Evolutionary conservation across 805 yeast species (phyloP), one percentile per base, ranked within the genome.

Genomic region (Debaryomyces prosopidis): DNA sequence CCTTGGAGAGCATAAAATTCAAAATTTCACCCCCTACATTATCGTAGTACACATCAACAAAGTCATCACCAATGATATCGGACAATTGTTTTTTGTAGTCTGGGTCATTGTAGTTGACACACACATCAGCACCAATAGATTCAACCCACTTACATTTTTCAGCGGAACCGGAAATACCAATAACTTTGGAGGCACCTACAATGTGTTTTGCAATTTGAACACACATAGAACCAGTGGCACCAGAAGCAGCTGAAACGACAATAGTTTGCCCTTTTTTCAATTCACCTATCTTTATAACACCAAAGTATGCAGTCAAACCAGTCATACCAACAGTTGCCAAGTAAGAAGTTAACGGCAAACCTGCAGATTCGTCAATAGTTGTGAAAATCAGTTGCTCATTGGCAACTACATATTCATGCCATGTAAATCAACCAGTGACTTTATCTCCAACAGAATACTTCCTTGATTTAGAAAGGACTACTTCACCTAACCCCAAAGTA

Each of bases 231-330:
- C 89, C 89, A n/a, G 84, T 84, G 14, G 87, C 87, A 48, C 89
- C 89, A 7, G 84, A 76, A 12, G 89, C 89, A 46, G 87, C 88
- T 15, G 84, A 77, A 37, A 84, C 67, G 37, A 82, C 63, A 51
- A 79, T 69, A 6, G 73, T 67, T 54, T 81, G 81, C 18, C 71
- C 71, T 16, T 65, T 63, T 49, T 61, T 53, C 45, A 81, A 60
- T 37, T 71, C 63, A n/a, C 81, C 82, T 44, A 80, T 71, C 33
- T 73, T 72, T 47, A 59, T 64, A 45, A 81, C 69, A 10, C 82
- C 82, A 50, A 76, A 66, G 65, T 80, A 82, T 1, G 88, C 86
- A 23, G 89, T 83, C 47, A 82, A 52, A 0, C 84, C 77, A 9
- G 87, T 81, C 48, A 77, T 50, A 31, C 88, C 89, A 16, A 80